Conservation (phyloP, 495 filamentous ascomycete genomes). For the Aspergillus bridgeri region DNA sequence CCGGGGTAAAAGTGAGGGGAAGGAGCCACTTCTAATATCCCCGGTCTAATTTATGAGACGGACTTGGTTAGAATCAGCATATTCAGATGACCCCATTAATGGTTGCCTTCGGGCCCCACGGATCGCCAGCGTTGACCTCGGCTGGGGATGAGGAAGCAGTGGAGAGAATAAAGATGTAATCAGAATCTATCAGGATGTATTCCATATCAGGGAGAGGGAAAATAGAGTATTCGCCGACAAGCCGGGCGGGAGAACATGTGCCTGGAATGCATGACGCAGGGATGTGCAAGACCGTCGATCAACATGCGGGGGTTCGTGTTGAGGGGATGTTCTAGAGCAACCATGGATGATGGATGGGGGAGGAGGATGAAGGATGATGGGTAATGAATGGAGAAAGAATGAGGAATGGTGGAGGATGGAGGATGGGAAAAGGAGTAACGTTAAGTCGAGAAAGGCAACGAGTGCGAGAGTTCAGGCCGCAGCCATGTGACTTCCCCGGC, state of each 20-base stretch:
- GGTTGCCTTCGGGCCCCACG: background rate
- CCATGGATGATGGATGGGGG: too few relatives aligned
- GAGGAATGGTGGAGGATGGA: background rate
- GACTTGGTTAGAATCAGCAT: background rate
- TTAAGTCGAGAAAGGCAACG: background rate
- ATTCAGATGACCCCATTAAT: background rate
- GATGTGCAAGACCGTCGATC: background rate
- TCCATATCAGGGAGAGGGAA: too few relatives aligned
- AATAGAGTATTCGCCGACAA: background rate
- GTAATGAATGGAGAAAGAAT: background rate
- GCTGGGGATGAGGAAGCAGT: background rate
- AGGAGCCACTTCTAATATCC: background rate
- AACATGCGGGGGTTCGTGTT: too few relatives aligned
- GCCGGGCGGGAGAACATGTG: background rate
- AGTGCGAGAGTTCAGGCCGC: background rate
- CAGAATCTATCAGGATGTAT: too few relatives aligned
- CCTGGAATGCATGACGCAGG: background rate
- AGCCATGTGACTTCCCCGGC: background rate
- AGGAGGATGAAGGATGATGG: too few relatives aligned
- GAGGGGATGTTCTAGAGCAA: too few relatives aligned
- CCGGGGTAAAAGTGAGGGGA: background rate
- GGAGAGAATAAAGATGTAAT: background rate
- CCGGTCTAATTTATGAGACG: background rate
- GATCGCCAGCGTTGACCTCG: conserved; percentile 6
- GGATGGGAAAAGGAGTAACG: too few relatives aligned